phyloP scores from a whole-genome alignment of 805 yeast genomes.

The Hanseniaspora taiwanica region DNA sequence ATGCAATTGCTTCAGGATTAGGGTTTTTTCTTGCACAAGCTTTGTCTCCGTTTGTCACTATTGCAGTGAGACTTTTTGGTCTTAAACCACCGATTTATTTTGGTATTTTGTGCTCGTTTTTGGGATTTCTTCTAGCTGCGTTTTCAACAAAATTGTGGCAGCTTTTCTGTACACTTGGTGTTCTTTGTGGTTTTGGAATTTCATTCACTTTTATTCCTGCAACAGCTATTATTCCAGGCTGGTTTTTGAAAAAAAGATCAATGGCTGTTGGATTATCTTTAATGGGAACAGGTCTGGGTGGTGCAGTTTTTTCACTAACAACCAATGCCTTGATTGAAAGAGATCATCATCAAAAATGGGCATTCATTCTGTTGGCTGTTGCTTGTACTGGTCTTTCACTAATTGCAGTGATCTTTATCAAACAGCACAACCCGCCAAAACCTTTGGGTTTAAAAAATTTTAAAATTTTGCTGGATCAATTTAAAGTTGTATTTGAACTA shows the following conservation, averaged over 20 bases:
- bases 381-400: slow-evolving; percentile 26
- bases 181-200: slow-evolving; percentile 38
- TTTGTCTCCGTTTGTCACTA: slow-evolving; percentile 42
- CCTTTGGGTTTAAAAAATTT: slow-evolving; percentile 16
- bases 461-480: slow-evolving; percentile 7
- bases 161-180: slow-evolving; percentile 54
- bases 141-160: slow-evolving; percentile 51
- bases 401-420: slow-evolving; percentile 30
- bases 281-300: slow-evolving; percentile 42
- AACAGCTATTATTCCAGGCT: slow-evolving; percentile 48
- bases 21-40: slow-evolving; percentile 43
- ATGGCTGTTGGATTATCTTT: slow-evolving; percentile 37
- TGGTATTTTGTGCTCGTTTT: slow-evolving; percentile 40
- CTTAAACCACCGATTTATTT: slow-evolving; percentile 32
- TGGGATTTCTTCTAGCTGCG: slow-evolving; percentile 47
- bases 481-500: slow-evolving; percentile 25
- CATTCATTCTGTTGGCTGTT: slow-evolving; percentile 33
- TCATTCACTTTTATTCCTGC: slow-evolving; percentile 48
- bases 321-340: slow-evolving; percentile 29
- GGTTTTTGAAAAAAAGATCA: slow-evolving; percentile 54
- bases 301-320: slow-evolving; percentile 31
- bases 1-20: slow-evolving; percentile 56
- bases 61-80: slow-evolving; percentile 38
- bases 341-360: slow-evolving; percentile 33
- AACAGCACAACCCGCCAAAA: slow-evolving; percentile 30